These are phyloP conservation scores for Geotrichum ghanense DNA, from an alignment of 805 yeast genomes.

Conservation along the genomic window DNA sequence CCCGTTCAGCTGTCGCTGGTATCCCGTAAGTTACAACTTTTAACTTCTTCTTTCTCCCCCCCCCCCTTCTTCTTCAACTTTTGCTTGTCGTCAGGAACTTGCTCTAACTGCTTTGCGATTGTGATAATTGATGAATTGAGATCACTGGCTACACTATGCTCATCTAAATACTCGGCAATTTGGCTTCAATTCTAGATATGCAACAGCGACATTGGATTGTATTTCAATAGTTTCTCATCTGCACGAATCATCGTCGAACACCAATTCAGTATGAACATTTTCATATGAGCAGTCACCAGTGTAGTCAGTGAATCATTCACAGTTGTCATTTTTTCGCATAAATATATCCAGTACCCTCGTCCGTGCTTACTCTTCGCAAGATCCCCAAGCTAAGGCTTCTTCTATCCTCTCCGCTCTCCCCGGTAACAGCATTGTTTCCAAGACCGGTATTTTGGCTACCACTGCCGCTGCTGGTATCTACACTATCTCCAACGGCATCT, in stretches of 20 bases:
- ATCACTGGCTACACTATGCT: neutral
- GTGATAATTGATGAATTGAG: neutral
- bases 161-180: neutral
- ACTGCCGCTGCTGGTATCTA: slow-evolving; percentile 88
- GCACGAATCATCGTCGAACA: slow-evolving; percentile 3
- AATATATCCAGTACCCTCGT: neutral
- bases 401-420: slow-evolving; percentile 88
- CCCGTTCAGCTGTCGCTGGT: slow-evolving; percentile 2
- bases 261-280: neutral
- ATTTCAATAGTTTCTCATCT: slow-evolving; percentile 4
- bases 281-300: too few relatives aligned
- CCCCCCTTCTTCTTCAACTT: slow-evolving; percentile 8
- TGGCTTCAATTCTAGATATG: too few relatives aligned
- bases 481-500: slow-evolving; percentile 87
- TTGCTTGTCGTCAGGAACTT: slow-evolving; percentile 7
- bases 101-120: slow-evolving; percentile 4
- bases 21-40: slow-evolving; percentile 1
- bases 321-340: neutral
- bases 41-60: slow-evolving; percentile 1
- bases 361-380: slow-evolving; percentile 29
- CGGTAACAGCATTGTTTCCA: slow-evolving; percentile 76
- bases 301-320: slow-evolving; percentile 1
- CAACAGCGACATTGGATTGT: too few relatives aligned
- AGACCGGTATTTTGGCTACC: slow-evolving; percentile 93
- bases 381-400: slow-evolving; percentile 85